Conservation (phyloP, 2,329 filamentous ascomycete genomes). For the Venturia aucupariae region DNA sequence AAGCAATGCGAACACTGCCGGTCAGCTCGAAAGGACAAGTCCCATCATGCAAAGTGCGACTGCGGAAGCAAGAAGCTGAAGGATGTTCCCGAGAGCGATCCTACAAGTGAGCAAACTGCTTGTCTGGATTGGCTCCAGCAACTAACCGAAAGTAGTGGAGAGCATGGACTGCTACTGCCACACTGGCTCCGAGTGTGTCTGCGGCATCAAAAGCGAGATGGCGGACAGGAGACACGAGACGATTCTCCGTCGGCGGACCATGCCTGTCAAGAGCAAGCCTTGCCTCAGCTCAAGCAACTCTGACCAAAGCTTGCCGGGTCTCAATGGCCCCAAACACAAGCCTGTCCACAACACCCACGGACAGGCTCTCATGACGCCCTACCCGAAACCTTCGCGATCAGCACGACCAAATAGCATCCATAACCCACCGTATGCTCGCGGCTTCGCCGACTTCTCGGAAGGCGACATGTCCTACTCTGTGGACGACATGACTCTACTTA, state of each 20-base stretch:
- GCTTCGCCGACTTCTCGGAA: neutral
- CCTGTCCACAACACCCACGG: slow-evolving; percentile 49
- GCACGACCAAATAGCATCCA: slow-evolving; percentile 2
- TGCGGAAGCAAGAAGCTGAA: slow-evolving; percentile 83
- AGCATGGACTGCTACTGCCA: slow-evolving; percentile 43
- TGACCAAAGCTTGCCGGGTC: slow-evolving; percentile 51
- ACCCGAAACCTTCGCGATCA: slow-evolving; percentile 47
- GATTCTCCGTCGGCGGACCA: slow-evolving; percentile 34
- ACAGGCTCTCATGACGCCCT: slow-evolving; percentile 53
- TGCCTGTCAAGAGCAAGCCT: slow-evolving; percentile 43
- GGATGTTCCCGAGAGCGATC: slow-evolving; percentile 32
- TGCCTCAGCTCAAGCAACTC: slow-evolving; percentile 49
- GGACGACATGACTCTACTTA: slow-evolving; percentile 11
- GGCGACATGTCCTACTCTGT: slow-evolving; percentile 6
- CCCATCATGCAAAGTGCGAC: slow-evolving; percentile 92
- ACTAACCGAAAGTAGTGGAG: slow-evolving; percentile 27
- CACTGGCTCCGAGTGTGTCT: slow-evolving; percentile 51
- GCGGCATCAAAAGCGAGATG: slow-evolving; percentile 50
- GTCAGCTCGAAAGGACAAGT: slow-evolving; percentile 87
- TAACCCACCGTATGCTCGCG: slow-evolving; percentile 5
- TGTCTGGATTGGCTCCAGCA: slow-evolving; percentile 20
- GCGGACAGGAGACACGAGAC: slow-evolving; percentile 37
- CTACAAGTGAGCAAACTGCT: slow-evolving; percentile 29
- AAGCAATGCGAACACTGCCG: slow-evolving; percentile 98
- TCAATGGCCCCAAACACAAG: slow-evolving; percentile 52